These are phyloP conservation scores for Striga hermonthica DNA, from an alignment of 305 asterid genomes.

Conservation along the genomic window DNA sequence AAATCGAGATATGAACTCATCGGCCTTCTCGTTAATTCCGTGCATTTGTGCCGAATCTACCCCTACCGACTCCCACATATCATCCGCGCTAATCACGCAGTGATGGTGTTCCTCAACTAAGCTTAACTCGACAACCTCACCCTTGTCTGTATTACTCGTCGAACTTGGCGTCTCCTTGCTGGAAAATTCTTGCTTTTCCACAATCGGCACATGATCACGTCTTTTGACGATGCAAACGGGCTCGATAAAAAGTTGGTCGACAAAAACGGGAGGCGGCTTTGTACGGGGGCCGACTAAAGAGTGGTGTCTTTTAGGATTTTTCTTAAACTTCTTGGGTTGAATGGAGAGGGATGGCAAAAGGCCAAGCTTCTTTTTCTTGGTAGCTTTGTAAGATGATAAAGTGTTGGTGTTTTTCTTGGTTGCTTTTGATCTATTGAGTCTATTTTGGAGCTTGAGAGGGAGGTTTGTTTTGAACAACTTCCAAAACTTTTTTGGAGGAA, in stretches of 20 bases:
- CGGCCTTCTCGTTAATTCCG: constrained; percentile 71
- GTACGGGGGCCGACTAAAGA: constrained; percentile 15
- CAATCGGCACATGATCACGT: not conserved
- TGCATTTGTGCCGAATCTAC: constrained; percentile 62
- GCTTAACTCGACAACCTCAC: constrained; percentile 11
- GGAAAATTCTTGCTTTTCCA: constrained; percentile 1
- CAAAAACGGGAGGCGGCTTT: constrained; percentile 43
- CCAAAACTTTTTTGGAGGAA: constrained; percentile 53
- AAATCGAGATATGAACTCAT: constrained; percentile 66
- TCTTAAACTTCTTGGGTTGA: constrained; percentile 49
- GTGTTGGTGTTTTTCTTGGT: constrained; percentile 45
- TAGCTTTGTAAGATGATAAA: constrained; percentile 26
- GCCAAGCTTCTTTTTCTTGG: constrained; percentile 40
- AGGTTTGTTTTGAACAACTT: constrained; percentile 43
- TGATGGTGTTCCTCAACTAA: not conserved
- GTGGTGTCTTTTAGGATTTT: constrained; percentile 22
- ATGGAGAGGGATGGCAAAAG: constrained; percentile 37
- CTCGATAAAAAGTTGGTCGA: constrained; percentile 60
- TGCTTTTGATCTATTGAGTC: constrained; percentile 42
- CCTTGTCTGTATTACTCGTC: constrained; percentile 8
- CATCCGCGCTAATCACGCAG: constrained; percentile 46
- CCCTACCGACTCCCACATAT: constrained; percentile 70
- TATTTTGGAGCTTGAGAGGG: constrained; percentile 36
- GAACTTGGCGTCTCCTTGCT: constrained; percentile 19
- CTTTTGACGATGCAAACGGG: constrained; percentile 28